phyloP scores from a whole-genome alignment of 2,329 filamentous ascomycete genomes.

The Biscogniauxia sp. region DNA sequence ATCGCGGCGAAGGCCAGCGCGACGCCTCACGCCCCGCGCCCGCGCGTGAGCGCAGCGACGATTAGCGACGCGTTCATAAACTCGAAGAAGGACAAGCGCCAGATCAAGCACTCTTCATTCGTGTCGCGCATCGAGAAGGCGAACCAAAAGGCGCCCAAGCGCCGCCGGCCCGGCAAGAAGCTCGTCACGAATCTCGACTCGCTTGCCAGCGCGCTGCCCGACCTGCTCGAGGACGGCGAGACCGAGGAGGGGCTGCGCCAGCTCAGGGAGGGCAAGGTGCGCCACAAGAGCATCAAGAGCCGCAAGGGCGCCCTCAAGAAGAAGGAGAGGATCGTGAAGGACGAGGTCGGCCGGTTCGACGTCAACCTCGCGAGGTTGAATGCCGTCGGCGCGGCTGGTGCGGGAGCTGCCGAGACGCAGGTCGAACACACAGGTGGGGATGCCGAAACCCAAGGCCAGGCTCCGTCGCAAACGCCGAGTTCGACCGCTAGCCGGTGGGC shows the following conservation, averaged over 20 bases:
- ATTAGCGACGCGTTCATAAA: constrained; percentile 57
- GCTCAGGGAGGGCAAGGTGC: constrained; percentile 58
- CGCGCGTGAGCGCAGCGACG: constrained; percentile 47
- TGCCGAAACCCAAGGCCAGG: constrained; percentile 16
- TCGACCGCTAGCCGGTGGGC: constrained; percentile 68
- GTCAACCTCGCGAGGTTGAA: constrained; percentile 77
- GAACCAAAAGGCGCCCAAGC: constrained; percentile 54
- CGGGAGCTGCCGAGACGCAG: constrained; percentile 7
- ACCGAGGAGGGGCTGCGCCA: constrained; percentile 42
- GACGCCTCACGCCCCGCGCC: constrained; percentile 50
- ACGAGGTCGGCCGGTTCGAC: constrained; percentile 81
- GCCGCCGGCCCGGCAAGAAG: constrained; percentile 71
- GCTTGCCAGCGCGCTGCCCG: constrained; percentile 77
- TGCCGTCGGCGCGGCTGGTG: constrained; percentile 28
- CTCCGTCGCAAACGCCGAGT: constrained; percentile 14
- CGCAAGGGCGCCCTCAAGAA: constrained; percentile 78
- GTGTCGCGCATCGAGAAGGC: constrained; percentile 71
- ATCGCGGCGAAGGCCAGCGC: constrained; percentile 47
- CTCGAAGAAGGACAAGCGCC: constrained; percentile 79
- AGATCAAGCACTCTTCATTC: constrained; percentile 78
- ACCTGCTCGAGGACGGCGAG: constrained; percentile 47
- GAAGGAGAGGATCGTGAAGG: constrained; percentile 75
- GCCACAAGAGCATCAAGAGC: constrained; percentile 71
- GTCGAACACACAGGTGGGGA: constrained; percentile 8
- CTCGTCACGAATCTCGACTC: constrained; percentile 72